Percentiles rank a stretch among this genome's conserved stretches.
Evolutionary conservation across 2,329 filamentous ascomycete genomes (phyloP).

Genomic region (Capronia coronata): DNA sequence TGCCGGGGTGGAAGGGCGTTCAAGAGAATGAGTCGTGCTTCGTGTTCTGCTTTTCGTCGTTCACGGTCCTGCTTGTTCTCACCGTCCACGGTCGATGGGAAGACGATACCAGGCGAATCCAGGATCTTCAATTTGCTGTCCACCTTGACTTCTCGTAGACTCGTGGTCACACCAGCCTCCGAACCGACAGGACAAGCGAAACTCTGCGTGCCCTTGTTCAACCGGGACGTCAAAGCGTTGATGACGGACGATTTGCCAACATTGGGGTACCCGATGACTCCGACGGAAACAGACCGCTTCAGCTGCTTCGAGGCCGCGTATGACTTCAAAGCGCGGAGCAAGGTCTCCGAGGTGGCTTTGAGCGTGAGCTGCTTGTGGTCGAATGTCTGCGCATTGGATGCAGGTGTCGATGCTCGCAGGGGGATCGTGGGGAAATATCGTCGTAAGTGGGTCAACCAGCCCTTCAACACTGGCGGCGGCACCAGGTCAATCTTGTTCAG

Average conservation of each 20-base stretch:
- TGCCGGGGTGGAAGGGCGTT: constrained; percentile 91
- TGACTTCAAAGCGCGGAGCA: constrained; percentile 85
- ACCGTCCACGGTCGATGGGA: constrained; percentile 58
- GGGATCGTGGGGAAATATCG: constrained; percentile 88
- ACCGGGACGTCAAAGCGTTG: constrained; percentile 75
- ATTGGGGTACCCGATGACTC: constrained; percentile 92
- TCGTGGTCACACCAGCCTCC: constrained; percentile 87
- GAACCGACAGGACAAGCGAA: constrained; percentile 79
- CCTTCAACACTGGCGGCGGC: constrained; percentile 71
- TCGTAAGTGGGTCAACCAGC: constrained; percentile 77
- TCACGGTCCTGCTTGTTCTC: constrained; percentile 40
- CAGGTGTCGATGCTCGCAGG: constrained; percentile 73
- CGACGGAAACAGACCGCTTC: constrained; percentile 83
- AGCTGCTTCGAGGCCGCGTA: constrained; percentile 76
- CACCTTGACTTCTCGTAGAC: constrained; percentile 81
- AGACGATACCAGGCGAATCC: constrained; percentile 91
- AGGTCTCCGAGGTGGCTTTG: constrained; percentile 73
- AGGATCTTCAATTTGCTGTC: constrained; percentile 90
- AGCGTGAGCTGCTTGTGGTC: constrained; percentile 86
- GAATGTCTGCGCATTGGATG: constrained; percentile 81
- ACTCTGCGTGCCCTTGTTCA: constrained; percentile 55
- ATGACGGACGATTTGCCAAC: constrained; percentile 96
- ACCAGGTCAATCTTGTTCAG: constrained; percentile 95
- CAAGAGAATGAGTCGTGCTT: constrained; percentile 75
- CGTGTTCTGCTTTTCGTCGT: constrained; percentile 64